phyloP scores from a whole-genome alignment of 257 asterid genomes.

The Solanum clarkiae region DNA sequence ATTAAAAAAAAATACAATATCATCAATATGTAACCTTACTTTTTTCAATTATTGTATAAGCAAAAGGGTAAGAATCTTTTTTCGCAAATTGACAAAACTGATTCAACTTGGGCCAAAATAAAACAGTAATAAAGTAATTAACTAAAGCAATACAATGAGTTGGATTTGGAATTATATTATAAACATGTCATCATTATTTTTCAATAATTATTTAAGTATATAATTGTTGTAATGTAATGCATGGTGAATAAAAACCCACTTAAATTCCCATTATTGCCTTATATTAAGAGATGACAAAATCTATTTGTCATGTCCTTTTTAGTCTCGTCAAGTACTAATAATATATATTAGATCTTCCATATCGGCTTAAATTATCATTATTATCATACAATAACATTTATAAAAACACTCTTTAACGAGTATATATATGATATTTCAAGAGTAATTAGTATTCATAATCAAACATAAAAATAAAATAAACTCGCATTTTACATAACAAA shows the following conservation, averaged over 20 bases:
- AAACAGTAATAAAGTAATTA: not conserved
- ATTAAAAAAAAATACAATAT: not conserved
- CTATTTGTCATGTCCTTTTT: not conserved
- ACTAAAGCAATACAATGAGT: not conserved
- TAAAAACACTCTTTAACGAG: not conserved
- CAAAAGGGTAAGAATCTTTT: not conserved
- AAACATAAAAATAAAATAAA: not conserved
- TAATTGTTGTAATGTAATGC: not conserved
- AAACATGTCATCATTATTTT: not conserved
- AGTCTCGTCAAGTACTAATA: not conserved
- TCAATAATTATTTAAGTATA: not conserved
- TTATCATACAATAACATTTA: not conserved
- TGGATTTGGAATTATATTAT: not conserved
- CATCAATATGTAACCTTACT: not conserved
- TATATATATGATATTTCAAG: not conserved
- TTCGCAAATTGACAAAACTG: not conserved
- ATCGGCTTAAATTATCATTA: not conserved
- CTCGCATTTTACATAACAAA: not conserved
- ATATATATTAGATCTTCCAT: not conserved
- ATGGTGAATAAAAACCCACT: not conserved
- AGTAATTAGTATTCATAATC: not conserved
- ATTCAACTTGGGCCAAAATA: not conserved
- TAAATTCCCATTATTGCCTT: not conserved
- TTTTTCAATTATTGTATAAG: not conserved
- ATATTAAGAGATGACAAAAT: not conserved